Evolutionary conservation across 306 rosid species (phyloP), one percentile per base, ranked within the genome.

Genomic region (Citrullus colocynthis): DNA sequence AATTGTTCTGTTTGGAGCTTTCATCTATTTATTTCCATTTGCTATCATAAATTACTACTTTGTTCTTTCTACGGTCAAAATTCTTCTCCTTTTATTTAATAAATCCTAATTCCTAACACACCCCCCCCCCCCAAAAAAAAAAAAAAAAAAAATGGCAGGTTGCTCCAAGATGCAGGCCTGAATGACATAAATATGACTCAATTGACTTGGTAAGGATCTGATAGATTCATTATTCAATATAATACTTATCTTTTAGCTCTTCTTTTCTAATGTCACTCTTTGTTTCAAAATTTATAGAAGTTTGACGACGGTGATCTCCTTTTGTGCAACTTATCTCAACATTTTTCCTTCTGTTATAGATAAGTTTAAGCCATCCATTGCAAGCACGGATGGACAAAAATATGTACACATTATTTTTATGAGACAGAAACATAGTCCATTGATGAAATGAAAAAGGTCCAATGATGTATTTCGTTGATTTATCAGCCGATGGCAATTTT

Each of bases 161-260:
- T 94, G 52, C 97, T 94, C 70, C 96, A 88, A 79, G 98, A 94
- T 87, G 94, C 98, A 17, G 89, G 88, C 61, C 60, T 90, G 78
- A 89, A 87, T 83, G 97, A 94, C 51, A 85, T 83, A 45, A 86
- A n/a, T 81, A 85, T 89, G 93, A 94, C 97, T 70, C 96, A 90
- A 71, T 15, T 83, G 83, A 94, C 97, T 74, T 94, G 98, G 98
- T 94, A 87, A 82, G 84, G 18, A 59, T 70, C 12, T 21, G 24
- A 71, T n/a, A 18, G 55, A 67, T 67, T 34, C 34, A 42, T 9
- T 69, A n/a, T 69, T 42, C 16, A 34, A 7, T 16, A 1, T 48
- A 64, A 24, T 49, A 44, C 44, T 30, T 74, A 52, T 59, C 61
- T 6, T 56, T 58, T 28, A 24, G 11, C 56, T 45, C n/a, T 11